Conservation (phyloP, 2,329 filamentous ascomycete species). For the Microdochium bolleyi region DNA sequence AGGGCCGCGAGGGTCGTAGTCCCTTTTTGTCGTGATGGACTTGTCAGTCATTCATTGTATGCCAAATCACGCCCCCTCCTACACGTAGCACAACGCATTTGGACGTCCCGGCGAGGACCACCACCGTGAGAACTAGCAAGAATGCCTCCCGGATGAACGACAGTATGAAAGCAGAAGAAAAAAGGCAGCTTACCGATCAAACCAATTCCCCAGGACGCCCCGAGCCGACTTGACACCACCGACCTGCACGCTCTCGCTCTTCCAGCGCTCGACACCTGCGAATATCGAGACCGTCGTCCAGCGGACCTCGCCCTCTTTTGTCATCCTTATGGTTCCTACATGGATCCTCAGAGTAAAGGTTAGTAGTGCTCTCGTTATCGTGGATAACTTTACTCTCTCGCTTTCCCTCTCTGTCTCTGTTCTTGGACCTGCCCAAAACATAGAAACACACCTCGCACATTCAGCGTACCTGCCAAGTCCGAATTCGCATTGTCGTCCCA, state of each 20-base stretch:
- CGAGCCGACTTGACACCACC: slow-evolving; percentile 58
- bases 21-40: slow-evolving; percentile 37
- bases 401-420: no score
- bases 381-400: no score
- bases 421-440: no score
- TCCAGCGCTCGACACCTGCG: slow-evolving; percentile 62
- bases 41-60: no score
- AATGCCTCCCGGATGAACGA: no score
- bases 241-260: slow-evolving; percentile 68
- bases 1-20: slow-evolving; percentile 61
- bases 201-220: slow-evolving; percentile 70
- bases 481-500: slow-evolving; percentile 66
- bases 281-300: slow-evolving; percentile 65
- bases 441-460: slow-evolving; percentile 15
- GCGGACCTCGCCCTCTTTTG: slow-evolving; percentile 61
- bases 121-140: no score
- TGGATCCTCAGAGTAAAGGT: no score
- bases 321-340: slow-evolving; percentile 54
- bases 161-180: neutral
- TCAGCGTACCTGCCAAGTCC: slow-evolving; percentile 47
- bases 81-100: no score
- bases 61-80: neutral
- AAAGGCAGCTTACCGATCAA: slow-evolving; percentile 51
- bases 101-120: no score
- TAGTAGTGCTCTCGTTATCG: no score